Percentiles rank a stretch among this genome's conserved stretches.
phyloP scores from a whole-genome alignment of 805 yeast genomes.

The Ogataea corticis region DNA sequence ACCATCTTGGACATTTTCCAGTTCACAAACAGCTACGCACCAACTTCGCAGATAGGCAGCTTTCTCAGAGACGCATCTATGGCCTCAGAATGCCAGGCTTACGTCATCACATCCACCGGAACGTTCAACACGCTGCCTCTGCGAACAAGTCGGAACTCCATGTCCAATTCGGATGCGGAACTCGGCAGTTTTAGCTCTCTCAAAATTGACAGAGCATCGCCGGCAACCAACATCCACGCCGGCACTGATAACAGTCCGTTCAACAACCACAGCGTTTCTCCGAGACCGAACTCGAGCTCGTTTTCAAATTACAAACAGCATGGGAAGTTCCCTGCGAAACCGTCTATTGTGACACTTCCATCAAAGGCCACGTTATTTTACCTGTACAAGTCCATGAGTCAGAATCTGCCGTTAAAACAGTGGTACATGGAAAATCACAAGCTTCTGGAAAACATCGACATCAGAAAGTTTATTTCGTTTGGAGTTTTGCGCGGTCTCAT shows the following conservation, averaged over 20 bases:
- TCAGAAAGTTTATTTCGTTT: constrained; percentile 81
- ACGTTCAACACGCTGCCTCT: constrained; percentile 38
- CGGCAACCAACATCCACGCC: neutral
- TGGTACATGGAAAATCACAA: constrained; percentile 77
- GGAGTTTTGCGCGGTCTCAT: constrained; percentile 83
- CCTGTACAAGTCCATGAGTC: constrained; percentile 75
- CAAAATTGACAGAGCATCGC: constrained; percentile 15
- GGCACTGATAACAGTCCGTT: constrained; percentile 2
- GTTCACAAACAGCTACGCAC: constrained; percentile 83
- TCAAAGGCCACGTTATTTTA: constrained; percentile 67
- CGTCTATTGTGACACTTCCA: constrained; percentile 42
- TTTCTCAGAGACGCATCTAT: constrained; percentile 65
- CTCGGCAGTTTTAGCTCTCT: constrained; percentile 20
- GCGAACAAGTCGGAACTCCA: constrained; percentile 29
- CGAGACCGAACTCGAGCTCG: constrained; percentile 11
- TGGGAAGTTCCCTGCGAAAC: constrained; percentile 5
- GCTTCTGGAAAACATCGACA: constrained; percentile 64
- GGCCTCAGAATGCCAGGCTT: constrained; percentile 83
- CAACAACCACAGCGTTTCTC: constrained; percentile 13
- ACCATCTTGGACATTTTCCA: constrained; percentile 85
- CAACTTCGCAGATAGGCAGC: constrained; percentile 72
- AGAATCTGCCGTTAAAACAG: constrained; percentile 71
- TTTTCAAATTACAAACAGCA: constrained; percentile 7
- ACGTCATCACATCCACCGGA: constrained; percentile 54
- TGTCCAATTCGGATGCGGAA: constrained; percentile 26